phyloP scores from a whole-genome alignment of 2,329 filamentous ascomycete species.

The Exserohilum turcica region DNA sequence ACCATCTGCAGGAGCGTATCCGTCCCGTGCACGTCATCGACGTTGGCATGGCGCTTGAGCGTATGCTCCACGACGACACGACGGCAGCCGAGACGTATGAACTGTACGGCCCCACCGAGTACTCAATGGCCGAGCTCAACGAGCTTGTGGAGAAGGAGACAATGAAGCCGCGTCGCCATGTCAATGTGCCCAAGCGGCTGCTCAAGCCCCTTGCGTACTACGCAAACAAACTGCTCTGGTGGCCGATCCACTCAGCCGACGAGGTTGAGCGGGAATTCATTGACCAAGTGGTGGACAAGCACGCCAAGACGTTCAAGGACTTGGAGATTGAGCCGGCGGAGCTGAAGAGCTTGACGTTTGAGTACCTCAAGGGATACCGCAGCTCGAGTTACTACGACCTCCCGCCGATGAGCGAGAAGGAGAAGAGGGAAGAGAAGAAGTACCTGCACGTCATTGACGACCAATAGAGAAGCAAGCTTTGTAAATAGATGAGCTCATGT shows the following conservation, averaged over 20 bases:
- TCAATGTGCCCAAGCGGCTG: conserved; percentile 84
- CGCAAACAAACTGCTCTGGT: conserved; percentile 86
- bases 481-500: conserved; percentile 35
- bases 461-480: conserved; percentile 38
- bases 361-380: conserved; percentile 93
- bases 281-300: conserved; percentile 87
- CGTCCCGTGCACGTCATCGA: conserved; percentile 93
- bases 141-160: conserved; percentile 91
- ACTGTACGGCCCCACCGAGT: conserved; percentile 91
- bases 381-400: conserved; percentile 89
- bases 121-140: conserved; percentile 85
- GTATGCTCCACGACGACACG: conserved; percentile 87
- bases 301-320: conserved; percentile 94
- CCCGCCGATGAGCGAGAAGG: conserved; percentile 90
- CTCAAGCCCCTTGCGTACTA: conserved; percentile 75
- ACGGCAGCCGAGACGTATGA: conserved; percentile 92
- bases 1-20: conserved; percentile 90
- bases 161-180: conserved; percentile 82
- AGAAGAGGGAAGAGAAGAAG: conserved; percentile 94
- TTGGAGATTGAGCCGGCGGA: conserved; percentile 88
- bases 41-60: conserved; percentile 84
- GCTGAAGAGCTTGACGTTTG: conserved; percentile 83
- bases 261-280: conserved; percentile 91
- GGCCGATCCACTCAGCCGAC: conserved; percentile 80
- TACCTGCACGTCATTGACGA: conserved; percentile 78